These are phyloP conservation scores for Beauveria australis DNA, from an alignment of 2,329 filamentous ascomycete species.

Conservation along the genomic window DNA sequence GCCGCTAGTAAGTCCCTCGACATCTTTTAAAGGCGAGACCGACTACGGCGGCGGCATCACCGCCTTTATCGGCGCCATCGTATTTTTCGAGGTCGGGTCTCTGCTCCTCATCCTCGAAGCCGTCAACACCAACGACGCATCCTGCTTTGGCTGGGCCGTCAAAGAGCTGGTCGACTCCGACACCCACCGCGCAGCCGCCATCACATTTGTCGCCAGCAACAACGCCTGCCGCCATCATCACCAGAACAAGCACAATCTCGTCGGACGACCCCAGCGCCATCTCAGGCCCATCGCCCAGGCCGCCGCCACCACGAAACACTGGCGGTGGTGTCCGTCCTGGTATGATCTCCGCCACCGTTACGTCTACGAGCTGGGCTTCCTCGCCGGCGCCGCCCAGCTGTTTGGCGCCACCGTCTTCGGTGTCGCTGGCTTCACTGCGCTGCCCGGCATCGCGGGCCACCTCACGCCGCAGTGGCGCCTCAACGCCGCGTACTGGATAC, in stretches of 20 bases:
- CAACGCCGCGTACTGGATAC: slow-evolving; percentile 51
- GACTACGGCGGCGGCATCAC: slow-evolving; percentile 4
- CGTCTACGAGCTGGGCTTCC: slow-evolving; percentile 52
- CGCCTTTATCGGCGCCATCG: neutral
- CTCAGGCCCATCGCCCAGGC: neutral
- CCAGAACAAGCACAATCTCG: slow-evolving; percentile 1
- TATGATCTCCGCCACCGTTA: neutral
- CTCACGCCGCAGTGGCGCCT: slow-evolving; percentile 32
- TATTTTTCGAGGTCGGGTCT: slow-evolving; percentile 1
- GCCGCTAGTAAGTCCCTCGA: neutral
- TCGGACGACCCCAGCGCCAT: neutral
- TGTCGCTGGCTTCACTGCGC: slow-evolving; percentile 21
- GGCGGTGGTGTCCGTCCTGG: slow-evolving; percentile 8
- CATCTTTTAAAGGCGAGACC: neutral
- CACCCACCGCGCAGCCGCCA: neutral
- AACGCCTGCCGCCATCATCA: neutral
- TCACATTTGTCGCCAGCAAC: neutral
- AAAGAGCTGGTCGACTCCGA: neutral
- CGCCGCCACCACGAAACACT: neutral
- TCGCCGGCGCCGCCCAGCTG: slow-evolving; percentile 49
- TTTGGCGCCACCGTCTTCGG: slow-evolving; percentile 55
- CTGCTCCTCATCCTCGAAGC: slow-evolving; percentile 7
- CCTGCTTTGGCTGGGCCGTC: slow-evolving; percentile 10
- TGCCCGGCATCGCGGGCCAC: slow-evolving; percentile 51
- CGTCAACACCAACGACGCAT: slow-evolving; percentile 1